A percentile compares a stretch with the other conserved stretches of the same genome.
Conservation (phyloP, 2,329 filamentous ascomycete genomes). For the Allantophomopsis cytisporea region DNA sequence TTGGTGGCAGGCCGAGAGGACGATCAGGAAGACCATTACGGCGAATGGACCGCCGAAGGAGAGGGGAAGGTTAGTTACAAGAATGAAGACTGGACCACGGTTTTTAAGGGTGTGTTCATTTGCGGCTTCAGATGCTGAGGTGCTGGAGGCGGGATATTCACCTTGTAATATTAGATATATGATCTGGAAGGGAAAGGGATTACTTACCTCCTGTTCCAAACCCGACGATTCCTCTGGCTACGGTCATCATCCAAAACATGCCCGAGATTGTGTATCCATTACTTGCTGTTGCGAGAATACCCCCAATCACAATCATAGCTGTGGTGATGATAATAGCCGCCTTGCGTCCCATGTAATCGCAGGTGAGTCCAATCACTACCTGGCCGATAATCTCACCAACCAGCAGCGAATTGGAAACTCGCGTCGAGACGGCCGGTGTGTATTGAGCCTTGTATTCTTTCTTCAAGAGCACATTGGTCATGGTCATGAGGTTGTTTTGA, state of each 20-base stretch:
- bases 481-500: conserved; percentile 21
- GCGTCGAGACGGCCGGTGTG: conserved; percentile 19
- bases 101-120: conserved; percentile 27
- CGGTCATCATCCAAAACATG: conserved; percentile 38
- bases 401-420: conserved; percentile 24
- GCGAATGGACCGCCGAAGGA: conserved; percentile 26
- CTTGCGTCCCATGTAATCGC: conserved; percentile 30
- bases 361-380: conserved; percentile 25
- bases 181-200: not conserved
- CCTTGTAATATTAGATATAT: conserved; percentile 9
- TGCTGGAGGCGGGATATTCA: conserved; percentile 32
- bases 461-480: conserved; percentile 18
- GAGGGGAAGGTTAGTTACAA: conserved; percentile 29
- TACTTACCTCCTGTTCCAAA: conserved; percentile 29
- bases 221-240: conserved; percentile 31
- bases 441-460: conserved; percentile 12
- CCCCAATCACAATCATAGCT: conserved; percentile 28
- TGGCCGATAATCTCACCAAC: conserved; percentile 28
- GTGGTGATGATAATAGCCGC: conserved; percentile 30
- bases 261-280: conserved; percentile 28
- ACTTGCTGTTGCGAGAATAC: conserved; percentile 28
- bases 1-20: conserved; percentile 22
- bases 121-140: conserved; percentile 30
- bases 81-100: conserved; percentile 27
- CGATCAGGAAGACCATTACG: conserved; percentile 30